Evolutionary conservation across 768 basidiomycete species (phyloP), one percentile per base, ranked within the genome.

Genomic region (Suillus subalutaceus): DNA sequence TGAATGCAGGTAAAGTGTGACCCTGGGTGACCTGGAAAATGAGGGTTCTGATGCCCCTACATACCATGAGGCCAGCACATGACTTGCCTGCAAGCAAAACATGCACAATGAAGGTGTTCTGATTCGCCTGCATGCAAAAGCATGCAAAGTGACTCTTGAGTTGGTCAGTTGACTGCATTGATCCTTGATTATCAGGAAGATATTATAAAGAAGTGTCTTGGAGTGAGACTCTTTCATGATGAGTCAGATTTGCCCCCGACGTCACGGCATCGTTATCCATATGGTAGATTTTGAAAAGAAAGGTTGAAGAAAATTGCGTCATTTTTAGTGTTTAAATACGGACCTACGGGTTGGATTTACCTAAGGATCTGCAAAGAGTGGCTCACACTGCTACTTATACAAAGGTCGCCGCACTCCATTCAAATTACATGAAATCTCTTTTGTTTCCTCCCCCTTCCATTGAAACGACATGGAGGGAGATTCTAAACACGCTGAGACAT

Each of bases 361-460:
- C 20, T 56, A 56, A 56, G 55, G 55, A 56, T 56, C 35, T 35
- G 7, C 59, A 20, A 30, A 30, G 52, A 26, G 59, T 44, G 59
- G 43, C 59, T 60, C 9, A 60, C 59, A 43, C 18, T 44, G 26
- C 59, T 60, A 60, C 41, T 60, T 43, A 60, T 43, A 60, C 59
- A 60, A 60, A 41, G 26, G 18, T 38, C 40, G 53, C 58, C 40
- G 58, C 40, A 18, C 16, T 30, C 30, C 18, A 60, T 60, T 38
- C 23, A 40, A 59, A 23, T 58, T 58, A 38, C 57, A 58, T 37
- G 59, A 41, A 20, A 26, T 7, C 10, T 20, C 59, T 60, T 37
- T 60, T 43, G 16, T 60, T 20, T 43, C 59, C 26, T 30, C 26
- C 26, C 23, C 15, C 23, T 41, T 30, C 41, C 26, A 12, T 12